These are phyloP conservation scores for Metschnikowia baotianmanensis DNA, from an alignment of 805 yeast species.

Conservation along the genomic window DNA sequence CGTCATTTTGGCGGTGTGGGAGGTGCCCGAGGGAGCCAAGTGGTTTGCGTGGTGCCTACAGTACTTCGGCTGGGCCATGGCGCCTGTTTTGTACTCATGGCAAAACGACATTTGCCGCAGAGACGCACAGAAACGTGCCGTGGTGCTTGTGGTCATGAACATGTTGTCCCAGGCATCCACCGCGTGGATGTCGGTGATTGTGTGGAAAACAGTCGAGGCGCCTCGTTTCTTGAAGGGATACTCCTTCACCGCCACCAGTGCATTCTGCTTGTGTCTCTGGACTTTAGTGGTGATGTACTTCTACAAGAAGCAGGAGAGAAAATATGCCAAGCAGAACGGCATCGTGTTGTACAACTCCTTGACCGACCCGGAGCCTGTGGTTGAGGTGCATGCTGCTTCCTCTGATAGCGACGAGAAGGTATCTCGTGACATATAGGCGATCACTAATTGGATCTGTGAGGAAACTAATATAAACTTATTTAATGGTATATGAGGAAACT, in stretches of 20 bases:
- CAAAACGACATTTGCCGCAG: conserved; percentile 56
- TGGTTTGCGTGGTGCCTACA: conserved; percentile 64
- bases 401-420: conserved; percentile 7
- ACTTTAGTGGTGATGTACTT: conserved; percentile 51
- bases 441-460: too few species aligned
- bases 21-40: conserved; percentile 54
- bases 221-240: conserved; percentile 58
- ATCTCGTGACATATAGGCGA: conserved; percentile 1
- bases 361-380: conserved; percentile 20
- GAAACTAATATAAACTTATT: too few species aligned
- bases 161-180: conserved; percentile 53
- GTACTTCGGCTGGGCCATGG: conserved; percentile 62
- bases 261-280: conserved; percentile 46
- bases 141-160: conserved; percentile 56
- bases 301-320: conserved; percentile 35
- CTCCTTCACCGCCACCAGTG: conserved; percentile 48
- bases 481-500: too few species aligned
- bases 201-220: conserved; percentile 58
- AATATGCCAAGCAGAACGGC: conserved; percentile 35
- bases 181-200: conserved; percentile 47
- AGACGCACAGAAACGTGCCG: conserved; percentile 54
- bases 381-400: conserved; percentile 3
- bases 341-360: conserved; percentile 29
- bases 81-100: conserved; percentile 59
- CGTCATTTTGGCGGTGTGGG: conserved; percentile 56